Base-by-base conservation (phyloP, 116 monocot species). In the Cymodocea nodosa region DNA sequence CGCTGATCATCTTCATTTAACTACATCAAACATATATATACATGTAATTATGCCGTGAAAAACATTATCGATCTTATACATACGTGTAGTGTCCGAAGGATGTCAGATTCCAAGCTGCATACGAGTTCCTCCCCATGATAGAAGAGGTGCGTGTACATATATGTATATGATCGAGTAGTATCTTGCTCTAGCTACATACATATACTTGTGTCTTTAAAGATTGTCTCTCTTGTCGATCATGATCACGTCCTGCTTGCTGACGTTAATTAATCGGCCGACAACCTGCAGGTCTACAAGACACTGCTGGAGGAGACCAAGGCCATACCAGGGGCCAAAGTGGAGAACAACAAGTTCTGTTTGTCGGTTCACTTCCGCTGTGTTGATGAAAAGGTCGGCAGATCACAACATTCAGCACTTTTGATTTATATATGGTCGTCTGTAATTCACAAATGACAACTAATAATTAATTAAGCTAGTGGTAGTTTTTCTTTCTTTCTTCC, bases 261-360 rank as follows among this genome's bases (percentile, higher is more conserved):
- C 24, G 25, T 13, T 35, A 19, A 6, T 68, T 30, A 30, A 30
- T 30, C 2, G 35, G 5, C 68, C 37, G 4, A 51, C 39, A 1
- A 3, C 30, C 3, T 30, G 30, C 39, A 82, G 82, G 80, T 84
- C 14, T 76, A 65, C 62, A 69, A 73, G 16, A 39, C 60, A 1
- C 70, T 87, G 44, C 15, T 62, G 60, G 71, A 73, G 75, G 78
- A 51, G 52, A 81, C 71, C 15, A 69, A 66, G 18, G 67, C 70
- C 19, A 81, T 70, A 22, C 70, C 75, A 1, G 83, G 81, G 0
- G 74, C 80, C 14, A 83, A 49, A 57, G 78, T 87, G 12, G 87
- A 87, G 78, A 83, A 87, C 76, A 83, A 83, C 78, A 83, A 76
- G 68, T 83, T 87, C 74, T 83, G 85, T 48, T 36, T 82, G 1